phyloP scores from a whole-genome alignment of 495 filamentous ascomycete genomes.

The Hypoxylon fragiforme region DNA sequence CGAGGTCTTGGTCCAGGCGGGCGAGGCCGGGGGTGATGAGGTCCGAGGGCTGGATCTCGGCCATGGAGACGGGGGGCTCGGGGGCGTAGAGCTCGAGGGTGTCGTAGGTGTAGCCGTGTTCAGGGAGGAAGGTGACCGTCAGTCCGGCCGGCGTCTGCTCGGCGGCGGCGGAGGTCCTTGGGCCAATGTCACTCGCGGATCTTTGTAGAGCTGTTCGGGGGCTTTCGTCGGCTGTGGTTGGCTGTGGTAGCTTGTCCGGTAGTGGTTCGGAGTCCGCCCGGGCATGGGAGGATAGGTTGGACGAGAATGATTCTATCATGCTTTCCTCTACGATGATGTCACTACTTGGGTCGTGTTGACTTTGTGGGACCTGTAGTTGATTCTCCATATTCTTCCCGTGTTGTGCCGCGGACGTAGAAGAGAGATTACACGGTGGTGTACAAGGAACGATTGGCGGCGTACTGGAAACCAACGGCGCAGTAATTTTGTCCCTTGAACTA shows the following conservation, averaged over 20 bases:
- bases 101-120: slow-evolving; percentile 35
- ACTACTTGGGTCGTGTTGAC: slow-evolving; percentile 15
- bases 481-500: not conserved
- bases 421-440: slow-evolving; percentile 11
- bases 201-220: slow-evolving; percentile 22
- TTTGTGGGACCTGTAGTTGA: not conserved
- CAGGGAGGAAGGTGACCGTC: slow-evolving; percentile 25
- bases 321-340: slow-evolving; percentile 32
- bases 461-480: slow-evolving; percentile 2
- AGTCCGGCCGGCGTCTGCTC: slow-evolving; percentile 3
- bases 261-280: slow-evolving; percentile 46
- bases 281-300: slow-evolving; percentile 16
- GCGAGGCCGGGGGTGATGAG: slow-evolving; percentile 59
- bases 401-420: not conserved
- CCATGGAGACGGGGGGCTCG: slow-evolving; percentile 30
- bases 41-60: slow-evolving; percentile 24
- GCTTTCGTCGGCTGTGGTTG: slow-evolving; percentile 8
- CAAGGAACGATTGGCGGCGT: slow-evolving; percentile 31
- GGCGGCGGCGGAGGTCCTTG: slow-evolving; percentile 10
- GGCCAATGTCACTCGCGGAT: slow-evolving; percentile 46
- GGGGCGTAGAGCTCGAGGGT: slow-evolving; percentile 45
- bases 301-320: slow-evolving; percentile 26
- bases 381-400: not conserved
- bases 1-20: slow-evolving; percentile 56
- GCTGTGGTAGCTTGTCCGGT: slow-evolving; percentile 30